A percentile compares a stretch with the other conserved stretches of the same genome.
These are phyloP conservation scores for Rhodotorula mucilaginosa DNA, from an alignment of 1,284 basidiomycete genomes.

Conservation along the genomic window DNA sequence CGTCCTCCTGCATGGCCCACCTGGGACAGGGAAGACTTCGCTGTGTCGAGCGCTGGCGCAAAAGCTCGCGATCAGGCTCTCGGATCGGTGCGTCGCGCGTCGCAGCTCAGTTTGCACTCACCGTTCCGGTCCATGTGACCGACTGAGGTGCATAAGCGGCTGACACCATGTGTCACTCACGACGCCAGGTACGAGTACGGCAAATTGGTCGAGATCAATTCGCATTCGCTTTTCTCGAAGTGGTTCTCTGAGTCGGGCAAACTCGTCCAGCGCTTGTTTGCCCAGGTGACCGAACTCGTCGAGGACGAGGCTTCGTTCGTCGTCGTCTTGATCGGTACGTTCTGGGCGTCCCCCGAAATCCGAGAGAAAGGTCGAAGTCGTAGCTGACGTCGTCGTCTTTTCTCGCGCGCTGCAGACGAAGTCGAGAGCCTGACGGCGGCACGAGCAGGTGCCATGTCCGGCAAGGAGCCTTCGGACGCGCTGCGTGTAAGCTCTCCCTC, in stretches of 20 bases:
- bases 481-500: conserved; percentile 63
- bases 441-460: conserved; percentile 85
- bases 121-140: background rate
- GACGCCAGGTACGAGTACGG: conserved; percentile 71
- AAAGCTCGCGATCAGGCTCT: conserved; percentile 87
- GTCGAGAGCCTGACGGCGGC: conserved; percentile 95
- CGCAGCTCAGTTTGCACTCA: no score
- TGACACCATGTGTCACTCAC: background rate
- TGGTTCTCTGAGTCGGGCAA: conserved; percentile 99
- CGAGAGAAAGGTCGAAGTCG: no score
- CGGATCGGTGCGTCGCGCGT: conserved; percentile 61
- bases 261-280: conserved; percentile 90
- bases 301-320: conserved; percentile 90
- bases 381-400: no score
- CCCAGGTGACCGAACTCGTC: conserved; percentile 76
- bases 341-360: conserved; percentile 20
- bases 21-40: conserved; percentile 96
- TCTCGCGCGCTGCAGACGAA: conserved; percentile 72
- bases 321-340: conserved; percentile 85
- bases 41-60: conserved; percentile 92
- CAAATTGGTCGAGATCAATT: conserved; percentile 93
- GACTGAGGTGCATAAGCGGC: accelerated
- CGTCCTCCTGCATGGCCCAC: conserved; percentile 90
- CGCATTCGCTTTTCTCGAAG: conserved; percentile 89
- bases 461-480: conserved; percentile 94